Base-by-base conservation (phyloP, 2,329 filamentous ascomycete species). In the Akanthomyces muscarius region DNA sequence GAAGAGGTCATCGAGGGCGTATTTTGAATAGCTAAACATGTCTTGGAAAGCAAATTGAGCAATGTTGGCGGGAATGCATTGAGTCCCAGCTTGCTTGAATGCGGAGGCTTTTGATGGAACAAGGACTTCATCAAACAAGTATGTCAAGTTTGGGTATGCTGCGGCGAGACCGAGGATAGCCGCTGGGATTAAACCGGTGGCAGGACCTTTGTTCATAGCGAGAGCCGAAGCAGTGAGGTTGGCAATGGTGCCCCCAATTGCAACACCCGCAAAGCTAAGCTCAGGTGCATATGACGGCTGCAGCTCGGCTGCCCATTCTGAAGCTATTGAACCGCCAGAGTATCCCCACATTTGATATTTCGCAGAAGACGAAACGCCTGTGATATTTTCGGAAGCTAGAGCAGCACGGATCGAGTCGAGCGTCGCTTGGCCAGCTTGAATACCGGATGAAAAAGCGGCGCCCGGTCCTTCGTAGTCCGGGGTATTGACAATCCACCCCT, bases 331-430 rank as follows among this genome's bases (percentile, higher is more conserved):
- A 3, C 83, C 83, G 3, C 84, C 83, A 0, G 80, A 83, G 67
- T 85, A 86, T 0, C 84, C 84, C 81, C 82, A 85, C 11, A 85
- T 71, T 0, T 78, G 77, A 41, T 77, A 71, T 3, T 69, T 71
- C 0, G 77, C 70, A 50, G 66, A 61, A 4, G 74, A 68, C 0
- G 68, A 81, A 8, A 79, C 63, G 0, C 70, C 69, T 21, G 74
- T 70, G 10, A 41, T 58, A 59, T 65, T 6, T 61, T 57, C 44
- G 4, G 71, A 69, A 5, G 69, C 68, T 18, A 78, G 66, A 1
- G 77, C 73, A 1, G 79, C 80, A 5, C 81, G 78, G 1, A 81
- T 68, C 1, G 76, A 76, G 65, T 83, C 78, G 21, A 82, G 69
- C 1, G 76, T 78, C 0, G 77, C 75, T 47, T 82, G 75, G 0